These are phyloP conservation scores for Aspergillus sp. DNA, from an alignment of 2,329 filamentous ascomycete genomes.

Conservation along the genomic window DNA sequence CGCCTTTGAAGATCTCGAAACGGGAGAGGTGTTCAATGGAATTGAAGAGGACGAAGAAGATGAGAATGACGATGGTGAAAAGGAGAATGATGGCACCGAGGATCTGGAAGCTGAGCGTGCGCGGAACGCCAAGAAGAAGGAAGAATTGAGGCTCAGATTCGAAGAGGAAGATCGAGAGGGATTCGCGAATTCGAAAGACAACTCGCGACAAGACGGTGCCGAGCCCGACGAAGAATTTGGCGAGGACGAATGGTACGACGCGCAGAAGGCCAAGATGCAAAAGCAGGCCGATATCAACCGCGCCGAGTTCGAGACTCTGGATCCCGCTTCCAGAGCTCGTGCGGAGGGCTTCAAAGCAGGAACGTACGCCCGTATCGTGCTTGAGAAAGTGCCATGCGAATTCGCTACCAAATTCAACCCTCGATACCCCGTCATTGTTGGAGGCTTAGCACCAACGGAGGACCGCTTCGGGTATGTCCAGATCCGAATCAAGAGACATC, in stretches of 20 bases:
- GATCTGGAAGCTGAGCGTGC: slow-evolving; percentile 85
- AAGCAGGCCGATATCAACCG: slow-evolving; percentile 98
- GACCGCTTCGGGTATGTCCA: slow-evolving; percentile 96
- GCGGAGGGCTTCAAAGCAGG: slow-evolving; percentile 92
- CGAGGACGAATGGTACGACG: slow-evolving; percentile 98
- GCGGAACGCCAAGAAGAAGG: slow-evolving; percentile 87
- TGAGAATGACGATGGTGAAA: slow-evolving; percentile 62
- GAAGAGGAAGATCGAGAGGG: slow-evolving; percentile 98
- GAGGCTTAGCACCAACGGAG: slow-evolving; percentile 90
- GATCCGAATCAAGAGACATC: slow-evolving; percentile 92
- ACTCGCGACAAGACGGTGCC: slow-evolving; percentile 71
- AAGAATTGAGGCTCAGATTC: slow-evolving; percentile 91
- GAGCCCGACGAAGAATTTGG: slow-evolving; percentile 76
- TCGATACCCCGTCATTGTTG: slow-evolving; percentile 81
- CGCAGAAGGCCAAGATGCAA: slow-evolving; percentile 90
- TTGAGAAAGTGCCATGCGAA: slow-evolving; percentile 88
- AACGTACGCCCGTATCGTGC: slow-evolving; percentile 87
- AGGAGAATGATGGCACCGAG: slow-evolving; percentile 40
- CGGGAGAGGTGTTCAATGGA: slow-evolving; percentile 61
- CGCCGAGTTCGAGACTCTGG: slow-evolving; percentile 84
- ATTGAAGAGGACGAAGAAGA: slow-evolving; percentile 45
- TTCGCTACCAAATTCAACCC: slow-evolving; percentile 84
- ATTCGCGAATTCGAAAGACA: slow-evolving; percentile 82
- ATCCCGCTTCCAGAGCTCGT: slow-evolving; percentile 77
- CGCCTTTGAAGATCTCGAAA: slow-evolving; percentile 84